A percentile compares a stretch with the other conserved stretches of the same genome.
phyloP scores from a whole-genome alignment of 2,329 filamentous ascomycete genomes.

The Daldinia sp. region DNA sequence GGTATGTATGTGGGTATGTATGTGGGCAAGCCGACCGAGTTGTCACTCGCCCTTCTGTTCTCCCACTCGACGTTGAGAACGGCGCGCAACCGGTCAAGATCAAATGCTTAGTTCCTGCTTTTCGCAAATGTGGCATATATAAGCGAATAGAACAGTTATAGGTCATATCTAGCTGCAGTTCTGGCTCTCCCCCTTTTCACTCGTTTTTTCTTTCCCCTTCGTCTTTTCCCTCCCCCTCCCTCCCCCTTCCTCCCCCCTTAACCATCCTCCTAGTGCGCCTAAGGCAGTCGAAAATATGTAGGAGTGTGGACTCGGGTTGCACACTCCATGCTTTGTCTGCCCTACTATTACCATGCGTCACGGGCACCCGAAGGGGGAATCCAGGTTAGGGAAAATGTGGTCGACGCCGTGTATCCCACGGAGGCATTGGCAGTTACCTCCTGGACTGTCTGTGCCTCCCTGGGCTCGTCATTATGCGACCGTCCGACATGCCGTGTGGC shows the following conservation, averaged over 20 bases:
- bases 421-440: background rate
- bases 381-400: background rate
- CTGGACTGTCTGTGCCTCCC: slow-evolving; percentile 2
- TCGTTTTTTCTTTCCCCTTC: background rate
- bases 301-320: slow-evolving; percentile 8
- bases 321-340: slow-evolving; percentile 1
- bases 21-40: background rate
- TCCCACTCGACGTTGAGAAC: background rate
- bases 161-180: background rate
- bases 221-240: too few species aligned
- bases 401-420: background rate
- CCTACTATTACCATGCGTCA: slow-evolving; percentile 7
- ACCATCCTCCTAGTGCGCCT: too few species aligned
- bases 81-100: too few species aligned
- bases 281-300: background rate
- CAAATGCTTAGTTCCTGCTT: too few species aligned
- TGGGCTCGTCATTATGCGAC: slow-evolving; percentile 19
- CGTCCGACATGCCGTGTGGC: slow-evolving; percentile 30
- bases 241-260: too few species aligned
- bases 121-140: slow-evolving; percentile 2
- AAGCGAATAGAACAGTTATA: background rate
- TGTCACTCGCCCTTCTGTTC: background rate
- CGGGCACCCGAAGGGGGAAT: slow-evolving; percentile 14
- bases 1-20: background rate
- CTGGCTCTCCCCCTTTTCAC: background rate